Conservation (phyloP, 2,329 filamentous ascomycete genomes). For the Exophiala lecanii-corni region DNA sequence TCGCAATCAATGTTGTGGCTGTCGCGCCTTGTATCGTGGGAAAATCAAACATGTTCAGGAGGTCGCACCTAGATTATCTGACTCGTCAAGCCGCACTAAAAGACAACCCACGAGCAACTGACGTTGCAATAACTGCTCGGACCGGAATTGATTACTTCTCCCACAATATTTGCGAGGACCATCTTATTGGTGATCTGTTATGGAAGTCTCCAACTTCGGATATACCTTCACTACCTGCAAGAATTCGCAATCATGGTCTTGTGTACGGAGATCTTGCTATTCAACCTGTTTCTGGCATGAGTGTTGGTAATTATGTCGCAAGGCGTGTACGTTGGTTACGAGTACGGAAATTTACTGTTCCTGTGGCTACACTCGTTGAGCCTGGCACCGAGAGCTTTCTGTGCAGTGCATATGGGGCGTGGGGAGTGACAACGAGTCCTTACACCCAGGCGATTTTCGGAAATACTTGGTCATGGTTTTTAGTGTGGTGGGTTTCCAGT, state of each 20-base stretch:
- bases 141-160: constrained; percentile 87
- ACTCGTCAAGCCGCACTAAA: constrained; percentile 50
- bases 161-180: constrained; percentile 94
- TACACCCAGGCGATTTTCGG: constrained; percentile 45
- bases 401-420: constrained; percentile 75
- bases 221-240: constrained; percentile 27
- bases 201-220: constrained; percentile 65
- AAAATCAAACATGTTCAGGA: constrained; percentile 98
- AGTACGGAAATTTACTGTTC: constrained; percentile 90
- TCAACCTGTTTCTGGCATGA: constrained; percentile 82
- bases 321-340: constrained; percentile 85
- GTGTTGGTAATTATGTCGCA: constrained; percentile 69
- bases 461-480: constrained; percentile 64
- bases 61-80: constrained; percentile 76
- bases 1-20: constrained; percentile 88
- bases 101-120: constrained; percentile 35
- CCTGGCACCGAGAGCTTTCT: constrained; percentile 86
- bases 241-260: constrained; percentile 69
- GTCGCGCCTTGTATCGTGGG: constrained; percentile 91
- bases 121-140: constrained; percentile 35
- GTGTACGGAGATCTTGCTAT: constrained; percentile 81
- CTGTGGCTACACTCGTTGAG: constrained; percentile 82
- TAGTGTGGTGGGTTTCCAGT: constrained; percentile 60
- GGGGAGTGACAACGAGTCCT: constrained; percentile 69
- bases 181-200: constrained; percentile 85